Base-by-base conservation (phyloP, 2,329 filamentous ascomycete genomes). In the Colletotrichum sublineola region DNA sequence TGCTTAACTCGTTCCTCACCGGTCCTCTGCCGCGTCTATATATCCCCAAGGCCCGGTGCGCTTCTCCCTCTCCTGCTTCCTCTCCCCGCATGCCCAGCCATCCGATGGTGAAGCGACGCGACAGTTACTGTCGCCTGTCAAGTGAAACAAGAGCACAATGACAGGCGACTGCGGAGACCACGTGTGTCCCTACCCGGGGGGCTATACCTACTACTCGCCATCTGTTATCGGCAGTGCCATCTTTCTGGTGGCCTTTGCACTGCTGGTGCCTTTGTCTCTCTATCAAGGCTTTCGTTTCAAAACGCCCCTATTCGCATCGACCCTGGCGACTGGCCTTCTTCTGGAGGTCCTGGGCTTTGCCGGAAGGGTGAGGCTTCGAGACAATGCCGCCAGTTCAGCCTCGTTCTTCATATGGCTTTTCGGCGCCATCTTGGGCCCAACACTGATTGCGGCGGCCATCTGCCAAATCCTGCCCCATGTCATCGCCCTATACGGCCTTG, bases 351-450 rank as follows among this genome's bases (percentile, higher is more conserved):
- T 86, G 55, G 85, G 86, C 18, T 88, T 87, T 72, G 77, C 83
- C 18, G 86, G 85, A 5, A 82, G 84, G 48, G 67, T 88, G 8
- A 76, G 87, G 40, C 80, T 87, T 15, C 79, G 80, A 53, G 77
- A 75, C 9, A 75, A 80, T 38, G 76, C 77, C 11, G 77, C 79
- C 50, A 81, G 77, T 70, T 78, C 79, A 60, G 76, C 77, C 3
- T 82, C 79, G 69, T 86, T 87, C 73, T 77, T 82, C 14, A 74
- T 88, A 5, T 86, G 81, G 68, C 76, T 88, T 42, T 74, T 86
- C 15, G 86, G 86, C 24, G 86, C 85, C 1, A 78, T 84, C 29
- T 76, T 86, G 46, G 87, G 86, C 1, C 84, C 86, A 20, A 84
- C 83, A 2, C 78, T 86, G 50, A 81, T 87, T 73, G 82, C 81